A percentile compares a stretch with the other conserved stretches of the same genome.
Conservation (phyloP, 1,284 basidiomycete genomes). For the Ustilago bromivora region DNA sequence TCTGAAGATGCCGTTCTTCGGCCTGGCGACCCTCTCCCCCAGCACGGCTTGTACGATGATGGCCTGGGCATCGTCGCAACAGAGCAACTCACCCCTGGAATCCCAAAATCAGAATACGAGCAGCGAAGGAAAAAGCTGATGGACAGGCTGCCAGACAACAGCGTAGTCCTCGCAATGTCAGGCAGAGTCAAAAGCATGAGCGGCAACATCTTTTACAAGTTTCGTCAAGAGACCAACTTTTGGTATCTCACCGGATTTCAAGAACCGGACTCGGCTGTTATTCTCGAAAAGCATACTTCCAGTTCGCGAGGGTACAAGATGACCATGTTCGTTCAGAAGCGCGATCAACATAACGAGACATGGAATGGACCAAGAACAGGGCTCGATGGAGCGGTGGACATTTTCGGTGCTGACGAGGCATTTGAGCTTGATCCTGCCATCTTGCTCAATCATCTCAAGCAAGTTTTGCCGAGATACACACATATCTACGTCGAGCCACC, state of each 20-base stretch:
- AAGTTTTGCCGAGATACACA: slow-evolving; percentile 46
- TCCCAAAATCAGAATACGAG: slow-evolving; percentile 85
- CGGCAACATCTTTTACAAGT: slow-evolving; percentile 74
- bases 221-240: slow-evolving; percentile 76
- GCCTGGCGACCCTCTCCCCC: slow-evolving; percentile 16
- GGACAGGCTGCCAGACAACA: slow-evolving; percentile 80
- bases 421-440: slow-evolving; percentile 56
- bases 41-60: slow-evolving; percentile 23
- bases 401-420: slow-evolving; percentile 68
- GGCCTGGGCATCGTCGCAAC: slow-evolving; percentile 49
- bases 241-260: slow-evolving; percentile 78
- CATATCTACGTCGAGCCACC: slow-evolving; percentile 67
- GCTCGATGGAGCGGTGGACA: slow-evolving; percentile 57
- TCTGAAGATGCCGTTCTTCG: slow-evolving; percentile 46
- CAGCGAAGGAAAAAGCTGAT: slow-evolving; percentile 80
- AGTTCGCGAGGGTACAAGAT: slow-evolving; percentile 83
- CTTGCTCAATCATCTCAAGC: slow-evolving; percentile 57
- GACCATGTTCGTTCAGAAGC: slow-evolving; percentile 84
- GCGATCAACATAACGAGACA: slow-evolving; percentile 81
- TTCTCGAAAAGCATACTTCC: slow-evolving; percentile 70
- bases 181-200: slow-evolving; percentile 85
- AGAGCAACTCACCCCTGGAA: slow-evolving; percentile 85
- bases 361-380: slow-evolving; percentile 87
- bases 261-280: slow-evolving; percentile 88
- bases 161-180: slow-evolving; percentile 82